Conservation (phyloP, 2,329 filamentous ascomycete species). For the Venturia carpophila region DNA sequence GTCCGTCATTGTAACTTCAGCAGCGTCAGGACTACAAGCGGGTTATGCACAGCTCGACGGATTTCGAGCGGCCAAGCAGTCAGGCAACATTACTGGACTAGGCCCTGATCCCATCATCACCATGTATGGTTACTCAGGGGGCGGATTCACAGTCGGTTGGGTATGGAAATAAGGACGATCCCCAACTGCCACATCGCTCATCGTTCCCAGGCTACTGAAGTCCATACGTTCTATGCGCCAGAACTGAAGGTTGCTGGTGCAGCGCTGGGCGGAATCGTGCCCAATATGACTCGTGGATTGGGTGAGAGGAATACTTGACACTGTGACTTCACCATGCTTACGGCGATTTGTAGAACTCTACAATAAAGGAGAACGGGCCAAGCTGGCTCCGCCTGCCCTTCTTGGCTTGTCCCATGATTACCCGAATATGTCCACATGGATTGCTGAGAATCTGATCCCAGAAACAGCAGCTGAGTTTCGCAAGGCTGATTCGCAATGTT, state of each 20-base stretch:
- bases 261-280: conserved; percentile 43
- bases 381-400: neutral
- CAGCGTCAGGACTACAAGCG: conserved; percentile 25
- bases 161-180: conserved; percentile 22
- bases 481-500: conserved; percentile 10
- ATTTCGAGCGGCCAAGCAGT: conserved; percentile 33
- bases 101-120: conserved; percentile 25
- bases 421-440: conserved; percentile 14
- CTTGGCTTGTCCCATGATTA: conserved; percentile 18
- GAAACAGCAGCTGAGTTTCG: conserved; percentile 16
- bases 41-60: conserved; percentile 40
- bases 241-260: conserved; percentile 44
- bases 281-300: conserved; percentile 36
- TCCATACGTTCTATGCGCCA: conserved; percentile 46
- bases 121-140: conserved; percentile 52
- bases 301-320: conserved; percentile 27
- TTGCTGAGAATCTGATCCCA: conserved; percentile 12
- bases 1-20: neutral
- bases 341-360: neutral
- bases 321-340: neutral
- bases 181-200: neutral
- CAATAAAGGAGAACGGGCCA: neutral
- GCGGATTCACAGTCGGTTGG: conserved; percentile 45
- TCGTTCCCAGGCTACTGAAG: conserved; percentile 34
- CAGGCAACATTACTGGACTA: conserved; percentile 21